Base-by-base conservation (phyloP, 2,329 filamentous ascomycete species). In the Calonectria hongkongensis region DNA sequence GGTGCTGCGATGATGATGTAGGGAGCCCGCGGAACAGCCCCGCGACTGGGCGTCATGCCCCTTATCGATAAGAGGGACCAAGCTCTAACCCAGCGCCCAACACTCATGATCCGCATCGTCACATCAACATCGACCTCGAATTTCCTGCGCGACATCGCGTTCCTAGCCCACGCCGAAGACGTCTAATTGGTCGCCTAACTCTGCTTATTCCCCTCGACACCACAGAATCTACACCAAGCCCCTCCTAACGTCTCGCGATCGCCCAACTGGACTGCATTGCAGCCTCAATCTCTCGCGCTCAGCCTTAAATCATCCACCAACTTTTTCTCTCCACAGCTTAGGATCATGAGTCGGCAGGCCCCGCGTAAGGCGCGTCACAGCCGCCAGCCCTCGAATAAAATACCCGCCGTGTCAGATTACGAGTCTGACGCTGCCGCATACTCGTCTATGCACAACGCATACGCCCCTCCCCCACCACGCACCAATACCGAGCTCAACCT, bases 401-500 rank as follows among this genome's bases (percentile, higher is more conserved):
- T 85, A 72, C 82, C 83, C 28, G 84, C 83, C 58, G 81, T 84
- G 33, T 90, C 89, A 58, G 92, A 94, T 83, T 93, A 94, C 85
- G 92, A 94, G 79, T 93, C 92, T 73, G 92, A 94, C 82, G 89
- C 88, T 25, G 87, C 87, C 82, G 86, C 73, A 50, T 73, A 76
- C 45, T 56, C 73, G 56, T 62, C 79, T 78, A 85, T 76, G 71
- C 84, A 79, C 72, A 84, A 79, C 73, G 81, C 75, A 68, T 85
- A 81, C 73, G 85, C 80, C 76, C 86, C 83, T 43, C 89, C 85
- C 80, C 88, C 85, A 65, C 90, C 87, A 83, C 92, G 94, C 76
- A 93, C 93, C 74, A 97, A 96, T 83, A 94, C 93, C 68, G 93
- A 97, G 77, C 92, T 98, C 81, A 98, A 98, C 86, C 89, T 98